Evolutionary conservation across 192 early-diverging fungal genomes (phyloP), one percentile per base, ranked within the genome.

Genomic region (Lunasporangiospora selenospora): DNA sequence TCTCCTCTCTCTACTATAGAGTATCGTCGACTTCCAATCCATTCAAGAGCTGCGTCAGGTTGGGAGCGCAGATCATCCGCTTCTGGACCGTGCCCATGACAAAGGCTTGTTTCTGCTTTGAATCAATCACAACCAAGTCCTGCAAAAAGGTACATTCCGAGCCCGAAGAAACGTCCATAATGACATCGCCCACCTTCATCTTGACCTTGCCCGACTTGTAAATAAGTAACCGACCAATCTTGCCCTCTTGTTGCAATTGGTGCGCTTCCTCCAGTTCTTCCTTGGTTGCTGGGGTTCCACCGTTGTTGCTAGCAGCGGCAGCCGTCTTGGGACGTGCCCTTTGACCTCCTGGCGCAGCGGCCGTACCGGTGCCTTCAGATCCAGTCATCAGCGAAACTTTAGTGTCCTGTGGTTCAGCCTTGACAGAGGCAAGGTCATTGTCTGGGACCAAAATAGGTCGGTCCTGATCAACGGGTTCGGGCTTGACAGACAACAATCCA

Each of bases 121-220:
- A 66, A 49, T 89, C 84, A n/a, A 89, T 66, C 3, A 81, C 80
- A 31, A 88, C 84, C 5, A 87, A 39, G 43, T 81, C 83, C 59
- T 89, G 84, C 29, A 86, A 58, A 54, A 85, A 89, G 11, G 69
- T 78, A 39, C 81, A 79, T 16, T 79, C 77, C 13, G 83, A 79
- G 13, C 84, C 85, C 1, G 67, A 26, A 55, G 81, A 76, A 26
- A 85, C 81, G 33, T 89, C 88, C 59, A 88, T 69, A 3, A 82
- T 37, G n/a, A 89, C 65, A 32, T 81, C 73, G n/a, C 87, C 88
- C 39, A 89, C 50, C 48, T 80, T 75, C 55, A 89, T 57, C 75
- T 86, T 86, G 69, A 88, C 84, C 58, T 86, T 86, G 6, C 87
- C 88, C 33, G 81, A 83, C 76, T 86, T 84, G 59, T 85, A 87